Conservation (phyloP, 2,329 filamentous ascomycete species). For the Calonectria naviculata region DNA sequence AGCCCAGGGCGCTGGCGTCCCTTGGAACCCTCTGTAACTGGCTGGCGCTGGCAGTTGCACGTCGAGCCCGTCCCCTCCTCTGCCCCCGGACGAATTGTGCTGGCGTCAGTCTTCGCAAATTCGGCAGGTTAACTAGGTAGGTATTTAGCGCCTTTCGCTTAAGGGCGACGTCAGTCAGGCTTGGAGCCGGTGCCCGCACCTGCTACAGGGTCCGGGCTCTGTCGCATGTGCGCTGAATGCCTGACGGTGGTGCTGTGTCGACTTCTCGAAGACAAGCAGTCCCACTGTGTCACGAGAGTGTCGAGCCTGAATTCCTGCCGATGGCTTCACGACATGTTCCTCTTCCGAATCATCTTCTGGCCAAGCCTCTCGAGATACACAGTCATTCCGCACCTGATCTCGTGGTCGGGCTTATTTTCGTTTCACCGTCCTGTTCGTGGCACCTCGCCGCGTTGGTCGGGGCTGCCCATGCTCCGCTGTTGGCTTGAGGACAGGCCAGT, state of each 20-base stretch:
- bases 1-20: conserved; percentile 10
- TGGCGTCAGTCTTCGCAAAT: conserved; percentile 1
- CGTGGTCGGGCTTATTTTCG: neutral
- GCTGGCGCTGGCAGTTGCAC: neutral
- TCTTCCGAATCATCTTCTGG: neutral
- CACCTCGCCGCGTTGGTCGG: neutral
- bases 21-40: conserved; percentile 10
- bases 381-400: neutral
- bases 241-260: conserved; percentile 10
- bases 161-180: neutral
- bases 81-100: neutral
- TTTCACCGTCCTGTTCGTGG: conserved; percentile 7
- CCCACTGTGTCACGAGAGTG: conserved; percentile 16
- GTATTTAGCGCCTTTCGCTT: neutral
- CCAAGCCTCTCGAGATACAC: neutral
- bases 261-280: conserved; percentile 30
- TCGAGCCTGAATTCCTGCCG: neutral
- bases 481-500: neutral
- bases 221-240: conserved; percentile 3
- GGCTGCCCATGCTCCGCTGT: conserved; percentile 4
- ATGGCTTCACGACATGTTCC: neutral
- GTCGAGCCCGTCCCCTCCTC: neutral
- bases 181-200: neutral
- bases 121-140: neutral
- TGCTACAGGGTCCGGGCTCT: neutral